These are phyloP conservation scores for Tetrapisispora nanseiensis DNA, from an alignment of 805 yeast genomes.

Conservation along the genomic window DNA sequence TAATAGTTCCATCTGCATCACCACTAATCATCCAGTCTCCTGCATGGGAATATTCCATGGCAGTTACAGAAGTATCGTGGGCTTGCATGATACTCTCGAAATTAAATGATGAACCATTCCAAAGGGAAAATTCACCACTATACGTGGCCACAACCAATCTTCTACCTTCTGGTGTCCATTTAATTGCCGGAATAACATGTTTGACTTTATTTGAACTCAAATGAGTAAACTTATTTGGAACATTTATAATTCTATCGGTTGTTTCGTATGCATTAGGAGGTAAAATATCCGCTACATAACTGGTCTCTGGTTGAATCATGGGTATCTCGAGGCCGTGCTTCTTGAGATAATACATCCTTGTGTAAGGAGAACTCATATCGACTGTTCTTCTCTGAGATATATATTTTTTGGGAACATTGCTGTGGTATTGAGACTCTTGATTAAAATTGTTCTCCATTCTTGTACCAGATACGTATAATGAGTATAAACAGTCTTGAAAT, in stretches of 20 bases:
- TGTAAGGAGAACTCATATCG: constrained; percentile 26
- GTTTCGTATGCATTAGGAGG: constrained; percentile 23
- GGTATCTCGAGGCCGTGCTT: constrained; percentile 24
- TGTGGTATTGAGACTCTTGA: constrained; percentile 7
- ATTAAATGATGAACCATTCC: constrained; percentile 93
- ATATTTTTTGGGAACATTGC: constrained; percentile 14
- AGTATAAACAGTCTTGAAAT: too few relatives aligned
- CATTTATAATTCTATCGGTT: constrained; percentile 38
- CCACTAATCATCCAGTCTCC: constrained; percentile 94
- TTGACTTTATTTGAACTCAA: constrained; percentile 82
- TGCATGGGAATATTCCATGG: constrained; percentile 72
- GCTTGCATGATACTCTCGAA: constrained; percentile 98
- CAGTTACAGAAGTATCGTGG: constrained; percentile 81
- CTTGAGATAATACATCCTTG: constrained; percentile 19
- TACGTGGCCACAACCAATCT: constrained; percentile 81
- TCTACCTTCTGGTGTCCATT: constrained; percentile 96
- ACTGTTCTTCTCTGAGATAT: constrained; percentile 27
- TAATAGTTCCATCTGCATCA: constrained; percentile 83
- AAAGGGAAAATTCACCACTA: constrained; percentile 90
- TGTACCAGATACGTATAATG: too few relatives aligned
- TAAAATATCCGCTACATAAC: constrained; percentile 22
- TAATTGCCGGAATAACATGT: constrained; percentile 81
- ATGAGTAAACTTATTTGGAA: constrained; percentile 78
- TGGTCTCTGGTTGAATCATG: constrained; percentile 24
- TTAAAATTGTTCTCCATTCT: constrained; percentile 5